Base-by-base conservation (phyloP, 768 basidiomycete species). In the Pisolithus albus region DNA sequence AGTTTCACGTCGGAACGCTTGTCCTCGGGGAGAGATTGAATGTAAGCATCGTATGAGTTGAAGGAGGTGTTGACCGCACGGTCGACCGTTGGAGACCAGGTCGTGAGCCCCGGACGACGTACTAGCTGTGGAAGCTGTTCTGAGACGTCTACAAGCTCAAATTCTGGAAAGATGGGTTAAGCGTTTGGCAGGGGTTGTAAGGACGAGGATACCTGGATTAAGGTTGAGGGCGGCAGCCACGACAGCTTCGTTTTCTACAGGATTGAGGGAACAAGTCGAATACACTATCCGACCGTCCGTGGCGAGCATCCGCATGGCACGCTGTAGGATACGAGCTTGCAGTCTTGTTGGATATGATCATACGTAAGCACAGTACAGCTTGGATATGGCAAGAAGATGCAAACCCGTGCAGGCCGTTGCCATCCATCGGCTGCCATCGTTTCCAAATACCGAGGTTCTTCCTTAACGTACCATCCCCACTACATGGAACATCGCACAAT, bases 371-470 rank as follows among this genome's bases (percentile, higher is more conserved):
- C 28, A 32, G 24, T 42, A 50, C 26, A 49, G 10, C 15, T 0
- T 8, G 23, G 26, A 39, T 48, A 41, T 24, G 38, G 7, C 11
- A 24, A 53, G 16, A 50, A 19, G 2, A 23, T 45, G 70, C 81
- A 40, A 58, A 93, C 92, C 79, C 70, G 63, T 99, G 96, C 54
- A 99, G 66, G 3, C 92, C 91, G 63, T 95, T 93, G 9, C 88
- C 95, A 65, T 95, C 91, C 65, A 82, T 80, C 11, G 86, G 80
- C 41, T 81, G 81, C 95, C 95, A 99, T 39, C 77, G 76, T 64
- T 86, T 88, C 96, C 96, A 99, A 38, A 99, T 96, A 1, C 84
- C 88, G 13, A 88, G 66, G 64, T 99, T 99, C 75, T 99, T 99
- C 55, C 96, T 72, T 51, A 97, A 67, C 0, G 96, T 99, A 0